Evolutionary conservation across 2,329 filamentous ascomycete genomes (phyloP).

Genomic region (Ceratocystis colombiana): DNA sequence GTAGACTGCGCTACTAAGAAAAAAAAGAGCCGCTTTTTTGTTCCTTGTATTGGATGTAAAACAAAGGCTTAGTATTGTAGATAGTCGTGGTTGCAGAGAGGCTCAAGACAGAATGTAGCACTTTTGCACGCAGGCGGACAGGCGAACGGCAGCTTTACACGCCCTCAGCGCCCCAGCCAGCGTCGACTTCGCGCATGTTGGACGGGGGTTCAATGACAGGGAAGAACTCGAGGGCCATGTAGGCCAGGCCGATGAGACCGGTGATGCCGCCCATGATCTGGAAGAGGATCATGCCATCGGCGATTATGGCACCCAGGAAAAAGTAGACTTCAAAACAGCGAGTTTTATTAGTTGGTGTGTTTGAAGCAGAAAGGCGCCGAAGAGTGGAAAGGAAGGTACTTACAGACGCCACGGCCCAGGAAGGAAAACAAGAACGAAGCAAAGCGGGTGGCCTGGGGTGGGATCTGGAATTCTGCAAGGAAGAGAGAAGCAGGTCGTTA

Average conservation of each 20-base stretch:
- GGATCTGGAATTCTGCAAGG: constrained; percentile 74
- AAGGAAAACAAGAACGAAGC: constrained; percentile 98
- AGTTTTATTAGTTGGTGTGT: constrained; percentile 21
- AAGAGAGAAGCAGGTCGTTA: neutral
- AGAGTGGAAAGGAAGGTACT: constrained; percentile 35
- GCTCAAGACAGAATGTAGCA: no score
- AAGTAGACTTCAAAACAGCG: constrained; percentile 65
- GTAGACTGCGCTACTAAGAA: neutral
- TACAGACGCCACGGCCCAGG: constrained; percentile 88
- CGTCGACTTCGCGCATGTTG: constrained; percentile 71
- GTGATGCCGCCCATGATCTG: constrained; percentile 70
- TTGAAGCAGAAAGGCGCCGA: neutral
- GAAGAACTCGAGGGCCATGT: constrained; percentile 64
- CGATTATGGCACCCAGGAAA: constrained; percentile 79
- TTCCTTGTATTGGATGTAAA: no score
- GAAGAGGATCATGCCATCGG: constrained; percentile 56
- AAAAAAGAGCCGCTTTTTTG: neutral
- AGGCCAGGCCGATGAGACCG: constrained; percentile 66
- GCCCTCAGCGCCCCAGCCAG: constrained; percentile 67
- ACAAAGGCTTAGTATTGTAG: no score
- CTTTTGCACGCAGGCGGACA: no score
- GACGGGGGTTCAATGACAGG: constrained; percentile 69
- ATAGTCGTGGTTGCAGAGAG: neutral
- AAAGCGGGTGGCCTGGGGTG: constrained; percentile 83
- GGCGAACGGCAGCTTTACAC: constrained; percentile 40